These are phyloP conservation scores for Oryza punctata DNA, from an alignment of 176 grass and related monocot genomes.

Conservation along the genomic window DNA sequence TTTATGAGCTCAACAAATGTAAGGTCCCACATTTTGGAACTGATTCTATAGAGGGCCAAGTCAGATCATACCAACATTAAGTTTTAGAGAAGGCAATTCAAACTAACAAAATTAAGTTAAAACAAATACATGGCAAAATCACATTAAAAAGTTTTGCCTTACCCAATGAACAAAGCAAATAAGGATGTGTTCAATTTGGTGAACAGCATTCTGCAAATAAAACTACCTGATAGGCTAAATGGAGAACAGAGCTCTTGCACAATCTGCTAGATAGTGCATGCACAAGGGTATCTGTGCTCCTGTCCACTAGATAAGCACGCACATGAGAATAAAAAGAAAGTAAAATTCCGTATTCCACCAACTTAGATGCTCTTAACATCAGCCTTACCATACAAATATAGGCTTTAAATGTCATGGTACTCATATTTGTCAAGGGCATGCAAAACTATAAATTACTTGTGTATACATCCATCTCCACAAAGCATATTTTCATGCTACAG, in stretches of 20 bases:
- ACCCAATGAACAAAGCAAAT: not conserved
- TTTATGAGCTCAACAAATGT: no score
- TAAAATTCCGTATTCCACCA: not conserved
- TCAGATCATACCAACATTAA: not conserved
- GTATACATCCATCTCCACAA: not conserved
- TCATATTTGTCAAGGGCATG: not conserved
- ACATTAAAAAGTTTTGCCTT: not conserved
- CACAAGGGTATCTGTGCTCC: not conserved
- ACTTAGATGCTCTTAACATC: not conserved
- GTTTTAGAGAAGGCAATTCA: not conserved
- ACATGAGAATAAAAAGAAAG: not conserved
- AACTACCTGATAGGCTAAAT: not conserved
- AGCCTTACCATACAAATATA: not conserved
- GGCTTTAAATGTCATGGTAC: not conserved
- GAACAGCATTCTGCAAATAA: not conserved
- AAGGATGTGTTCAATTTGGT: not conserved
- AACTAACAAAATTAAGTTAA: not conserved
- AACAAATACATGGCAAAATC: not conserved
- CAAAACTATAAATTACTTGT: slow-evolving; percentile 15
- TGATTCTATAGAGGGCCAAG: not conserved
- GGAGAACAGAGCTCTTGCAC: not conserved
- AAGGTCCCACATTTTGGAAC: no score
- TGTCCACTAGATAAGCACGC: not conserved
- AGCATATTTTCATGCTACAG: no score
- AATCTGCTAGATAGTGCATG: no score